Base-by-base conservation (phyloP, 2,329 filamentous ascomycete genomes). In the Microdochium trichocladiopsis region DNA sequence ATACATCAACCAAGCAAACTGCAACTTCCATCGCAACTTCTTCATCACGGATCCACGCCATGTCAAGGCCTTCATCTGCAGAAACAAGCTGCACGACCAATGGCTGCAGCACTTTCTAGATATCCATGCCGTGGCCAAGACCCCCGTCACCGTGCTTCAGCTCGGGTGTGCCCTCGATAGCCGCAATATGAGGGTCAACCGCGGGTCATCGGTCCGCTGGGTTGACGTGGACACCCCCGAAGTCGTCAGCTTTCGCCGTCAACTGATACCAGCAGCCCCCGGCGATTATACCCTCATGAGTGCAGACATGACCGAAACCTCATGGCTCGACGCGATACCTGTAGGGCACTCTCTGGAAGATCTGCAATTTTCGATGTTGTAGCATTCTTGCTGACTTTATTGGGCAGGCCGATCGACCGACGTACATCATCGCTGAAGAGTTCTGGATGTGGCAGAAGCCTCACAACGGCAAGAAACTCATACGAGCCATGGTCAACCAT, bases 161-260 rank as follows among this genome's bases (percentile, higher is more conserved):
- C 50, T 63, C 8, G 60, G 57, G 1, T 63, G 61, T 47, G 61
- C 60, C 3, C 47, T 63, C 23, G 61, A 63, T 51, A 52, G 55
- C 18, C 54, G 61, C 14, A 50, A 48, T 2, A 48, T 59, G 53
- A 49, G 58, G 23, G 4, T 61, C 41, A 47, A 51, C 18, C 49
- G 47, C 11, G 50, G 50, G 2, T 25, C 36, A 2, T 43, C 33
- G 23, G 55, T 60, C 9, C 51, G 58, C 3, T 66, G 63, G 64
- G 54, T 66, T 51, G 64, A 66, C 48, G 57, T 62, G 18, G 64
- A 66, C 47, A 48, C 59, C 28, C 60, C 60, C n/a, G 62, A 61
- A 3, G 62, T 65, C 9, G 51, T 63, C n/a, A 57, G 55, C 25
- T 55, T 65, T 41, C 59, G 64, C 9, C 37, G 50, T 8, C 54